phyloP scores from a whole-genome alignment of 176 grass and related monocot species.

The Ananas comosus region DNA sequence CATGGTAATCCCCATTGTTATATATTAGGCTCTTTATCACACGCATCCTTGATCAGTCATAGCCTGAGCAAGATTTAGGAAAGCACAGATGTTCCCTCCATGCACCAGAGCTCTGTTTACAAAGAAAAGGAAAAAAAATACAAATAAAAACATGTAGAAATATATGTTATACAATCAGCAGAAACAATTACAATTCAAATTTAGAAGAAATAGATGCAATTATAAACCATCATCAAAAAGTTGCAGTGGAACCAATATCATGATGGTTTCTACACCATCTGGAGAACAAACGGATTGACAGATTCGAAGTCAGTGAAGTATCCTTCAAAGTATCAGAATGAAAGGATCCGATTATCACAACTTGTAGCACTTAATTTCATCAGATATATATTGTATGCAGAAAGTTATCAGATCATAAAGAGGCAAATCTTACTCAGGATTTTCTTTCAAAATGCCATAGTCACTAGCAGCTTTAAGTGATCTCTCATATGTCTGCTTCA shows the following conservation, averaged over 20 bases:
- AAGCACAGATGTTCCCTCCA: slow-evolving; percentile 83
- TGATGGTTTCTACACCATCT: not conserved
- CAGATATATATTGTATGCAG: not conserved
- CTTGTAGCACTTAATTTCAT: not conserved
- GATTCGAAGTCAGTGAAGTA: no score
- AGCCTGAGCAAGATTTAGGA: slow-evolving; percentile 85
- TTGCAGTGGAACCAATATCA: no score
- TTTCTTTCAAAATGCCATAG: slow-evolving; percentile 64
- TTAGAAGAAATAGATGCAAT: no score
- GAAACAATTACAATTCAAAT: no score
- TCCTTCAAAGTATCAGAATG: not conserved
- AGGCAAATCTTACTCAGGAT: slow-evolving; percentile 69
- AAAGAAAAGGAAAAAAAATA: not conserved
- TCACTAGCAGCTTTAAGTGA: slow-evolving; percentile 80
- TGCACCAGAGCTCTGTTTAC: slow-evolving; percentile 61
- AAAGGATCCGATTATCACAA: not conserved
- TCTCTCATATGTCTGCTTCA: slow-evolving; percentile 91
- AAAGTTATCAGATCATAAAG: slow-evolving; percentile 10
- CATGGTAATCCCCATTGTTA: no score
- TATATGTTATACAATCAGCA: no score
- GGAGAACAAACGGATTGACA: no score
- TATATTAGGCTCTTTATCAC: slow-evolving; percentile 16
- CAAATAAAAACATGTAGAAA: slow-evolving; percentile 7
- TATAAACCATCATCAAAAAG: no score
- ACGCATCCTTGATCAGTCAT: slow-evolving; percentile 98